A percentile compares a stretch with the other conserved stretches of the same genome.
phyloP scores from a whole-genome alignment of 2,329 filamentous ascomycete species.

The Teratosphaeria epicoccoides region DNA sequence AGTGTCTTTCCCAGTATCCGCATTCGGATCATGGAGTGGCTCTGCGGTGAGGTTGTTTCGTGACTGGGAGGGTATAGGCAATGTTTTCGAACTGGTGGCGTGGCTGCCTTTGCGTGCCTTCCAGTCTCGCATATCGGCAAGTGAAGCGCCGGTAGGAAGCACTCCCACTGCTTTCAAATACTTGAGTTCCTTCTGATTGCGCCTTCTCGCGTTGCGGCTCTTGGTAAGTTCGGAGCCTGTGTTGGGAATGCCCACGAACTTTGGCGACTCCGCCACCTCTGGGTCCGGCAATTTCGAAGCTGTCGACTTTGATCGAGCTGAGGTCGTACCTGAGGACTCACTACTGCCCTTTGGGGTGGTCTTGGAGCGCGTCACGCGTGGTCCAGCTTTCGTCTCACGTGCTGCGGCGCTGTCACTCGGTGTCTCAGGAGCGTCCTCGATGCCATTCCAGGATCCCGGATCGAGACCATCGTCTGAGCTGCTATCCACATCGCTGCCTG shows the following conservation, averaged over 20 bases:
- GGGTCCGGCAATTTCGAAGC: constrained; percentile 1
- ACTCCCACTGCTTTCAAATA: constrained; percentile 45
- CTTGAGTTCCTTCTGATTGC: constrained; percentile 38
- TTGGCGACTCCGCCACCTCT: not conserved
- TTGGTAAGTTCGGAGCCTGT: constrained; percentile 43
- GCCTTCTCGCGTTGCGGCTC: constrained; percentile 45
- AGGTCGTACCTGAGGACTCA: not conserved
- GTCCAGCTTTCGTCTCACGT: constrained; percentile 1
- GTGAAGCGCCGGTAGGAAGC: constrained; percentile 41
- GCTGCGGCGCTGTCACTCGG: not conserved
- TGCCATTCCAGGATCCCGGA: not conserved
- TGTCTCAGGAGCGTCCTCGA: constrained; percentile 2
- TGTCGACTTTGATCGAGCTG: not conserved
- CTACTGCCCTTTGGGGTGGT: not conserved
- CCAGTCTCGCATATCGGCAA: constrained; percentile 35
- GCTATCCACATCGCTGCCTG: constrained; percentile 9
- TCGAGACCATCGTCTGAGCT: constrained; percentile 5
- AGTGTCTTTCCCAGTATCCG: not conserved
- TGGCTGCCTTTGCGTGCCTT: constrained; percentile 1
- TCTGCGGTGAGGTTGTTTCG: not conserved
- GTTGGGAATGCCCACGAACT: constrained; percentile 24
- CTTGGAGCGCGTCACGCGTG: not conserved
- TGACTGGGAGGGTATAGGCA: no score
- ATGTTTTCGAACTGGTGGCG: not conserved
- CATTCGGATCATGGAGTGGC: not conserved